Base-by-base conservation (phyloP, 768 basidiomycete genomes). In the Suillus weaverae region DNA sequence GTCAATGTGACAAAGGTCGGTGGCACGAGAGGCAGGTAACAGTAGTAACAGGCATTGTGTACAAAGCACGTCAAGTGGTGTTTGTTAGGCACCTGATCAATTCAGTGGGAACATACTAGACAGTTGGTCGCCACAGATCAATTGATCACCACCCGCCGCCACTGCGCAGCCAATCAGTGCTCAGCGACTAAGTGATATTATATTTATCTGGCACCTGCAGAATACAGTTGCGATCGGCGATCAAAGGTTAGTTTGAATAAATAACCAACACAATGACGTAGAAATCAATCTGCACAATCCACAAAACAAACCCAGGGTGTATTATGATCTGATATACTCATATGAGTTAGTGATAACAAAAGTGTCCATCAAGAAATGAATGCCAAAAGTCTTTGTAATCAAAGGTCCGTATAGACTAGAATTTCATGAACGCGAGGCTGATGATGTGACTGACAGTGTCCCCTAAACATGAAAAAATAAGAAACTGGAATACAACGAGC, bases 271-370 rank as follows among this genome's bases (percentile, higher is more conserved):
- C 36, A 57, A 57, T 57, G 36, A 39, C 56, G 56, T 38, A 39
- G 56, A 22, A 9, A 39, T 39, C 56, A 57, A 26, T 10, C 16
- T 16, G n/a, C 5, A 14, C 8, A 26, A 30, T 30, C 38, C 55
- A 56, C 22, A 14, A 38, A 56, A 38, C 36, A 4, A 38, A 38
- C 14, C 26, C 26, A 26, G 14, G 38, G 22, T 57, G 16, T 39
- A 57, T 57, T 57, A 57, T 38, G 38, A 57, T 39, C 22, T 56
- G 55, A 56, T 56, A 55, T 55, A 36, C 55, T 56, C 55, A 22
- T 56, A 51, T 5, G 36, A 56, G 55, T 26, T 38, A 38, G 9
- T 8, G 30, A 56, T 61, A 61, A 53, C 39, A 55, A 26, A 22
- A 8, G 14, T 56, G 55, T 57, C 56, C 56, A 38, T 56, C 33